phyloP scores from a whole-genome alignment of 768 basidiomycete genomes.

The Lactarius deliciosus region DNA sequence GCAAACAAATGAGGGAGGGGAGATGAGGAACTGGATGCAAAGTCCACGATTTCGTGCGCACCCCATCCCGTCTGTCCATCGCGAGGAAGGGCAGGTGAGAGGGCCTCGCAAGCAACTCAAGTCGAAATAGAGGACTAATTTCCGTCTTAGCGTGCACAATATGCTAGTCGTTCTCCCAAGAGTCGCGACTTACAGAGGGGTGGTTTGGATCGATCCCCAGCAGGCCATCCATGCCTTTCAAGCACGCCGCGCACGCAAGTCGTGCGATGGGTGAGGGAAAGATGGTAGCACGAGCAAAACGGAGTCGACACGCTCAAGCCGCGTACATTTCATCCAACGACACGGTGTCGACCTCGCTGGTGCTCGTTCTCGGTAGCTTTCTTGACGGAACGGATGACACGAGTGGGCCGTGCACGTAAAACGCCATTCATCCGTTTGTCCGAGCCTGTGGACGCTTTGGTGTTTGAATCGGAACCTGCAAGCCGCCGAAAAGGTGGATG shows the following conservation, averaged over 20 bases:
- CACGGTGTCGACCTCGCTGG: background rate
- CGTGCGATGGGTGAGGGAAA: slow-evolving; percentile 3
- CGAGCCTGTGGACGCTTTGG: background rate
- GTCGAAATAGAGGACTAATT: background rate
- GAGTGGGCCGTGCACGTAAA: slow-evolving; percentile 1
- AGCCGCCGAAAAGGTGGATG: background rate
- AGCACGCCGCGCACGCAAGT: background rate
- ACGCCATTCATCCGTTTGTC: background rate
- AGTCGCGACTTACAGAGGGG: background rate
- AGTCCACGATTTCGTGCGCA: background rate
- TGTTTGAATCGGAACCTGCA: background rate
- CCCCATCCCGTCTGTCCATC: background rate
- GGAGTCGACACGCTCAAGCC: background rate
- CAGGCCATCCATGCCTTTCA: background rate
- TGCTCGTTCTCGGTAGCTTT: background rate
- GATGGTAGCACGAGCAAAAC: background rate
- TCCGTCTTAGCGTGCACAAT: background rate
- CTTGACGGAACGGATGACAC: background rate
- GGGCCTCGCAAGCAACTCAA: background rate
- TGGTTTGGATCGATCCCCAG: background rate
- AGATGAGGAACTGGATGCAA: background rate
- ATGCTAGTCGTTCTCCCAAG: background rate
- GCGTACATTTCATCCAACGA: slow-evolving; percentile 9
- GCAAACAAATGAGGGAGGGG: background rate
- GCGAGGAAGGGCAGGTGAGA: background rate